These are phyloP conservation scores for Dryas integrifolia DNA, from an alignment of 331 rosid species.

Conservation along the genomic window DNA sequence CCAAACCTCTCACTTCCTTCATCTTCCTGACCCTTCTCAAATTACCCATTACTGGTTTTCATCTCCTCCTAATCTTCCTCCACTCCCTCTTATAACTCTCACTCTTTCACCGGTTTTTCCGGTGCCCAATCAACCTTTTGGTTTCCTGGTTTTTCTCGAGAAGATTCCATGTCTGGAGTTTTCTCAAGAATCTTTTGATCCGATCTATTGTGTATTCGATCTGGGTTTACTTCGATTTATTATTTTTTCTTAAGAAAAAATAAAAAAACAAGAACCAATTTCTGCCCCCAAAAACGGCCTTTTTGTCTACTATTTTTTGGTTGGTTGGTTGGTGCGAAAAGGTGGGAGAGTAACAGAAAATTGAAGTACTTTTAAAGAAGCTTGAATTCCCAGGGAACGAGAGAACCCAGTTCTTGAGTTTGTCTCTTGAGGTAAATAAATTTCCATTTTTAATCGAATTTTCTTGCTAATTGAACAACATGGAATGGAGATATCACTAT, in stretches of 20 bases:
- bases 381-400: constrained; percentile 8
- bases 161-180: background rate
- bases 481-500: background rate
- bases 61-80: constrained; percentile 88
- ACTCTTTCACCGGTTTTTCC: constrained; percentile 27
- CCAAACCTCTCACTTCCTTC: constrained; percentile 26
- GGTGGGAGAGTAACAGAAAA: background rate
- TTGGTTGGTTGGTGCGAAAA: background rate
- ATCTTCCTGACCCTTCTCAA: constrained; percentile 49
- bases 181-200: background rate
- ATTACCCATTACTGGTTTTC: constrained; percentile 66
- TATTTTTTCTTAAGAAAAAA: background rate
- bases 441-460: background rate
- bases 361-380: constrained; percentile 4
- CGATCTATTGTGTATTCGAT: background rate
- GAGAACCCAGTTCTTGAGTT: background rate
- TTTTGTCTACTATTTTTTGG: background rate
- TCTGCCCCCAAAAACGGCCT: background rate
- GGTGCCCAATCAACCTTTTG: background rate
- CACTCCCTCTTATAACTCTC: constrained; percentile 74
- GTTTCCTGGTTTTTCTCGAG: constrained; percentile 16
- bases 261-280: background rate
- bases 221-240: background rate
- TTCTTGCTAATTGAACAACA: background rate
- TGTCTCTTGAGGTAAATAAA: background rate